Evolutionary conservation across 2,329 filamentous ascomycete species (phyloP), one percentile per base, ranked within the genome.

Genomic region (Scopulariopsis brevicaulis): DNA sequence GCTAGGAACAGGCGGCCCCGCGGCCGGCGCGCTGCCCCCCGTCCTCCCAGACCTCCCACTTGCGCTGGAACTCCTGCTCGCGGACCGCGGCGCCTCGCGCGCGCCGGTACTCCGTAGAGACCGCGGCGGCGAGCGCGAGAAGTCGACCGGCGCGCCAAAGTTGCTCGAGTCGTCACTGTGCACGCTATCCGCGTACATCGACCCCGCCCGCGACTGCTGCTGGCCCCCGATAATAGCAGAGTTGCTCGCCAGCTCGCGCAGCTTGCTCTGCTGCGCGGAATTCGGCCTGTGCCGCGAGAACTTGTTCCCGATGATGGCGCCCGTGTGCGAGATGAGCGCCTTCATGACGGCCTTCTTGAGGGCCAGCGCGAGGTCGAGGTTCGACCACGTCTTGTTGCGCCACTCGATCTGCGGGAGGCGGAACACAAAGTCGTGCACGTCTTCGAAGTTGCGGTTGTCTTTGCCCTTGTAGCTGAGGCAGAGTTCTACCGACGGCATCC

Each of bases 351-450:
- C 92, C 68, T 92, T 95, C 75, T 99, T 97, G 57, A 99, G 79
- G 15, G 91, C 88, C 54, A 97, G 78, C 0, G 93, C 92, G 11
- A 99, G 82, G 67, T 99, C 94, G 7, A 99, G 81, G 69, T 97
- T 99, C 7, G 91, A 96, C 94, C 94, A 99, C 10, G 92, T 97
- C 77, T 99, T 99, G 78, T 99, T 99, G 62, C 90, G 85, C 74
- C 96, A 97, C 70, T 99, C 94, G 53, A 99, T 85, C 2, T 89
- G 87, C 3, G 94, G 94, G 73, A 99, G 83, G 37, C 90, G 86
- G 81, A 99, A 99, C 54, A 99, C 94, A 64, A 99, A 95, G 68
- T 97, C 87, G 72, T 99, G 93, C 18, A 99, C 87, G 70, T 99
- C 95, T 73, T 96, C 91, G 59, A 99, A 81, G 66, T 97, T 99